phyloP scores from a whole-genome alignment of 805 yeast genomes.

The Candida pseudoglaebosa region DNA sequence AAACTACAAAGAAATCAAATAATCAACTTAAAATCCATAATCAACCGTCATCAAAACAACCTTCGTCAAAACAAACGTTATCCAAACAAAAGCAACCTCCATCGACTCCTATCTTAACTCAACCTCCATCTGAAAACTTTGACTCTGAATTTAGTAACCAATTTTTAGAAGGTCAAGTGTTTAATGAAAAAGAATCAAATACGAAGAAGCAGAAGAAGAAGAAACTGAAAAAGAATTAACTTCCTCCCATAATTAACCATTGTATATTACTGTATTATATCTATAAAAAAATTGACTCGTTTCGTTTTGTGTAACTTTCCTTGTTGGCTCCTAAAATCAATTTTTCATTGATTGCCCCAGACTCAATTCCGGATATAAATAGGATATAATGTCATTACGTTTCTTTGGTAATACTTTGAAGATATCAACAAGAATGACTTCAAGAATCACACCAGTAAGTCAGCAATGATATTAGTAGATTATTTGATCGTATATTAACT shows the following conservation, averaged over 20 bases:
- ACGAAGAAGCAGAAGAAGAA: slow-evolving; percentile 27
- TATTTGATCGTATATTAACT: slow-evolving; percentile 12
- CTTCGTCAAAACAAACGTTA: too few species aligned
- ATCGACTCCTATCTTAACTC: too few species aligned
- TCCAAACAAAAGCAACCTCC: too few species aligned
- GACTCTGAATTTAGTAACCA: slow-evolving; percentile 29
- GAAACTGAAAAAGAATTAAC: slow-evolving; percentile 20
- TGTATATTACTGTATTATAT: slow-evolving; percentile 2
- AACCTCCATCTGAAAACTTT: slow-evolving; percentile 1
- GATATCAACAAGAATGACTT: slow-evolving; percentile 20
- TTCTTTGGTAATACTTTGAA: background rate
- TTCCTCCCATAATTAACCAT: background rate
- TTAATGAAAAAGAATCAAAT: slow-evolving; percentile 9
- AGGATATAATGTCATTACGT: background rate
- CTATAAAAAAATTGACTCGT: background rate
- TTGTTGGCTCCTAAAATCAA: background rate
- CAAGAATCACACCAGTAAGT: slow-evolving; percentile 31
- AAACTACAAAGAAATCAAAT: too few species aligned
- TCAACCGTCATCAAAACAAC: too few species aligned
- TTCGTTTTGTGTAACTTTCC: background rate
- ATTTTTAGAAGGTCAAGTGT: slow-evolving; percentile 26
- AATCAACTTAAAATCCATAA: too few species aligned
- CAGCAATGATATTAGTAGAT: background rate
- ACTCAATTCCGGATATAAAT: background rate
- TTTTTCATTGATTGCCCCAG: background rate